Conservation (phyloP, 2,329 filamentous ascomycete species). For the Sporothrix dimorphospora region DNA sequence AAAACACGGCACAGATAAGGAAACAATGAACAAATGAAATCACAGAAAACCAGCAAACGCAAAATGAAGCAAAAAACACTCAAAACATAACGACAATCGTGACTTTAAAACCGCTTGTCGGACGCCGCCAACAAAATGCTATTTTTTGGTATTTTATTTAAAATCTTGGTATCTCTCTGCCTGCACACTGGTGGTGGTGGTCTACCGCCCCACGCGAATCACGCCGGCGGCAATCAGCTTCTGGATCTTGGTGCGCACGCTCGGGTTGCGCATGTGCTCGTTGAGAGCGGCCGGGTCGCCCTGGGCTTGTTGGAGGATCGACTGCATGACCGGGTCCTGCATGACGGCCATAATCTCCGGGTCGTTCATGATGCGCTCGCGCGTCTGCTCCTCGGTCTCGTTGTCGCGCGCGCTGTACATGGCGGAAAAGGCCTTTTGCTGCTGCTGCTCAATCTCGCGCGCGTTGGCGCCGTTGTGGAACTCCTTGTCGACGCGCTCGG, state of each 20-base stretch:
- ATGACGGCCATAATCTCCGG: slow-evolving; percentile 94
- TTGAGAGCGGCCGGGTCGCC: slow-evolving; percentile 87
- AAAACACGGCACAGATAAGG: neutral
- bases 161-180: neutral
- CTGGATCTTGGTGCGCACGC: slow-evolving; percentile 85
- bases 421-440: slow-evolving; percentile 86
- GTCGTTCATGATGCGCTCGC: slow-evolving; percentile 85
- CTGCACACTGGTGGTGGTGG: neutral
- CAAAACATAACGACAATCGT: neutral
- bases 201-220: slow-evolving; percentile 63
- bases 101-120: slow-evolving; percentile 13
- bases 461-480: slow-evolving; percentile 73
- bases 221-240: slow-evolving; percentile 93
- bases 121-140: slow-evolving; percentile 20
- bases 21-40: neutral
- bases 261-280: slow-evolving; percentile 95
- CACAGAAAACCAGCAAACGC: neutral
- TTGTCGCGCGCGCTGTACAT: slow-evolving; percentile 92
- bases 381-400: slow-evolving; percentile 94
- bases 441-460: slow-evolving; percentile 90
- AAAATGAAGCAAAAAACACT: neutral
- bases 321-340: slow-evolving; percentile 96
- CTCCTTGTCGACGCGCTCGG: slow-evolving; percentile 73
- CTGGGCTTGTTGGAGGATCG: slow-evolving; percentile 95
- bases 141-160: neutral